A percentile compares a stretch with the other conserved stretches of the same genome.
Evolutionary conservation across 192 early-diverging fungal species (phyloP).

Genomic region (Diversispora eburnea): DNA sequence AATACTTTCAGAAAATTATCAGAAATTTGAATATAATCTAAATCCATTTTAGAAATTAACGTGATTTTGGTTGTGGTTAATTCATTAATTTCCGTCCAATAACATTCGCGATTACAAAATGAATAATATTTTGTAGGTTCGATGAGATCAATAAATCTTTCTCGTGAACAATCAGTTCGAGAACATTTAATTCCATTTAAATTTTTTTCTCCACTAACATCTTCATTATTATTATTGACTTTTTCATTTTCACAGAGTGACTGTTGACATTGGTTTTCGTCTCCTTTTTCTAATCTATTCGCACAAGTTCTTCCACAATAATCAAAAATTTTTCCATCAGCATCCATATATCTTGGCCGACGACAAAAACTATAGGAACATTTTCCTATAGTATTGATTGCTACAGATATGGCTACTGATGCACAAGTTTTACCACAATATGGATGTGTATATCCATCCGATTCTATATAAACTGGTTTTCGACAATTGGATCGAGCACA

Average conservation of each 20-base stretch:
- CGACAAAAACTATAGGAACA: neutral
- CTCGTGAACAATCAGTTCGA: neutral
- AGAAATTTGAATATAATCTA: neutral
- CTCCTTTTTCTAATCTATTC: too few species aligned
- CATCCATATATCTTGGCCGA: neutral
- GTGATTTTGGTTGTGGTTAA: neutral
- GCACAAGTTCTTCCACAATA: neutral
- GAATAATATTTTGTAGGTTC: neutral
- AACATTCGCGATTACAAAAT: neutral
- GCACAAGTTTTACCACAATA: slow-evolving; percentile 14
- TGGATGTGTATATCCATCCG: neutral
- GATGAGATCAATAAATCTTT: neutral
- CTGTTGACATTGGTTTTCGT: too few species aligned
- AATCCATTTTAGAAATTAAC: neutral
- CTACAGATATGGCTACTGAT: too few species aligned
- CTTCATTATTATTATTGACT: too few species aligned
- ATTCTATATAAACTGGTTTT: neutral
- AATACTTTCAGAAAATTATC: neutral
- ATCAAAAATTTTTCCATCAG: neutral
- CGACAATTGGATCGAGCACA: neutral
- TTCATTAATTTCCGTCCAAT: neutral
- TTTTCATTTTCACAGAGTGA: too few species aligned
- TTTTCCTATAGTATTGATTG: neutral
- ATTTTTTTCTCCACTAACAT: neutral
- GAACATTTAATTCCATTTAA: neutral